Evolutionary conservation across 2,329 filamentous ascomycete genomes (phyloP), one percentile per base, ranked within the genome.

Genomic region (Arthroderma uncinatum): DNA sequence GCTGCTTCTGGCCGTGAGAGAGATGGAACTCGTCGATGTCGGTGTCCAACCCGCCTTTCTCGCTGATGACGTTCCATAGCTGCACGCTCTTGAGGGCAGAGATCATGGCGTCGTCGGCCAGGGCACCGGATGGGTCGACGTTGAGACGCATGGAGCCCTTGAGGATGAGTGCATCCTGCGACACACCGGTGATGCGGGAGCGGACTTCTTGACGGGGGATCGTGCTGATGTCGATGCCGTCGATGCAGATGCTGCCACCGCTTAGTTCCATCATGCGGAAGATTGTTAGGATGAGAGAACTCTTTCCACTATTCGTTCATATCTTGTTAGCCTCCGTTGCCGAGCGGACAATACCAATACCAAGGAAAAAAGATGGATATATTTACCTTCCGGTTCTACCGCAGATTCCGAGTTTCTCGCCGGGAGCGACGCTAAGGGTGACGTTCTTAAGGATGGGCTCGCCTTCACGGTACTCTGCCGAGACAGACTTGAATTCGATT

Each of bases 1-100:
- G 73, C 63, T 86, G 83, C 47, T 77, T 77, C 66, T 86, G 83
- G 0, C 84, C 84, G 34, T 79, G 76, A 4, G 76, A 79, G 4
- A 83, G 70, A 54, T 74, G 71, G 5, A 78, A 73, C 1, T 75
- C 69, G n/a, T 73, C 71, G 60, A 84, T 74, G 1, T 71, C 67
- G 1, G 68, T 66, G 59, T 72, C 68, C 1, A 76, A 62, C 7
- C 65, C 69, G 4, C 73, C 74, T 56, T 73, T 70, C 55, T 70
- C 68, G 57, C 70, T 54, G 28, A 75, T 67, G 12, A 68, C 64
- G 21, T 66, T 56, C 61, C 68, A 69, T 5, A 75, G 64, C 8
- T 73, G 68, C 6, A 75, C 71, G 25, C 66, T 65, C 55, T 64
- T 64, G 23, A 77, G 65, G 0, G 71, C 70, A n/a, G 65, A 60